A percentile compares a stretch with the other conserved stretches of the same genome.
phyloP scores from a whole-genome alignment of 495 filamentous ascomycete species.

The Sabuloglossum arenarium region DNA sequence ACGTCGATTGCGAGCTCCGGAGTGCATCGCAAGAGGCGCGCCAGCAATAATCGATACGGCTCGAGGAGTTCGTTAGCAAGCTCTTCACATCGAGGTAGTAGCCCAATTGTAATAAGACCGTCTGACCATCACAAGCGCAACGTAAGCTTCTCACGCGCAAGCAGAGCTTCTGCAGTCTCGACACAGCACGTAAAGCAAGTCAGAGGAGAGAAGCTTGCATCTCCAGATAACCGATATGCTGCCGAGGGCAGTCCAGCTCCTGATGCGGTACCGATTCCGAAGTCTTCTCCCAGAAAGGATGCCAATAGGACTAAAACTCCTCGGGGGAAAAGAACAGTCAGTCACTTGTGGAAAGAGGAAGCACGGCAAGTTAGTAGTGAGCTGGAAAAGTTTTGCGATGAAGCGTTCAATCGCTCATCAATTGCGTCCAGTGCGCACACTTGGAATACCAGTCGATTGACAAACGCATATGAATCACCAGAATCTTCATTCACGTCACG shows the following conservation, averaged over 20 bases:
- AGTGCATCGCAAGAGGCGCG: background rate
- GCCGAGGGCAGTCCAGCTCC: background rate
- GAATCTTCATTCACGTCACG: background rate
- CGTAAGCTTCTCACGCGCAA: conserved; percentile 55
- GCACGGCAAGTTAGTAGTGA: conserved; percentile 44
- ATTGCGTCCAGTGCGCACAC: conserved; percentile 19
- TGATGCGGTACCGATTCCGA: background rate
- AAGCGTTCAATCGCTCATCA: conserved; percentile 62
- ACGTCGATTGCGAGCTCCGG: conserved; percentile 29
- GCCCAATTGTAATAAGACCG: conserved; percentile 29
- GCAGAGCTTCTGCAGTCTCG: conserved; percentile 1
- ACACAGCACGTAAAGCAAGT: background rate
- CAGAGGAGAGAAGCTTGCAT: background rate
- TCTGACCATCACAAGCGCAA: conserved; percentile 47
- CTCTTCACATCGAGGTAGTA: conserved; percentile 34
- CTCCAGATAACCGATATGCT: background rate
- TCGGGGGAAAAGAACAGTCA: conserved; percentile 21
- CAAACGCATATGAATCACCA: background rate
- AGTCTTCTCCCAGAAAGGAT: background rate
- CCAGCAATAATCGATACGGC: conserved; percentile 5
- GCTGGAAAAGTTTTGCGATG: conserved; percentile 47
- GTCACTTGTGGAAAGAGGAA: conserved; percentile 35
- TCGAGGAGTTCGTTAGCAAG: conserved; percentile 31
- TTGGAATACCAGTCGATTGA: background rate
- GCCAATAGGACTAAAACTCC: conserved; percentile 1